Base-by-base conservation (phyloP, 306 rosid genomes). In the Corylus americana region DNA sequence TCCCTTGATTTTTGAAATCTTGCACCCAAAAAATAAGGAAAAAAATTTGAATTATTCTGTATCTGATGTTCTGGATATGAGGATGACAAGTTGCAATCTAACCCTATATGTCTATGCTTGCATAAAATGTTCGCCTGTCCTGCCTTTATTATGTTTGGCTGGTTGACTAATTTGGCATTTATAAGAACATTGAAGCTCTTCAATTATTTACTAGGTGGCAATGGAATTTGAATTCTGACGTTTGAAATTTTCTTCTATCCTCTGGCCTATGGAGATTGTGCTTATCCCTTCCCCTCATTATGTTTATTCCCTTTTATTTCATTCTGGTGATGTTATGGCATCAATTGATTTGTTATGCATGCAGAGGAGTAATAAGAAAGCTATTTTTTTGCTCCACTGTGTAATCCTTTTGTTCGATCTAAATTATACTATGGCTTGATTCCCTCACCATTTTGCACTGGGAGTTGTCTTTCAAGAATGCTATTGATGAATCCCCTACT, bases 401-500 rank as follows among this genome's bases (percentile, higher is more conserved):
- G 50, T 71, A 11, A n/a, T 13, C 37, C 10, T 45, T 13, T 48
- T 58, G 20, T 22, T 20, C 29, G 67, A 31, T 47, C 57, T 25
- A 18, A 49, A 25, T 4, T 8, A 2, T 73, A 35, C 17, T 29
- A 11, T 31, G 57, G 72, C 74, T 74, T 55, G 74, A 16, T 70
- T 54, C 27, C 37, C 55, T 71, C 64, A 29, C 72, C 71, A 55
- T 79, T 62, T 79, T 72, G 51, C 72, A 73, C 74, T 55, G 77
- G 18, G 76, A 45, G 44, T 74, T 48, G 54, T 18, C 22, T 76
- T 73, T 45, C 73, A 55, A 45, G 71, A 81, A 37, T 75, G 51
- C 61, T 85, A 82, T 80, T 86, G 77, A 82, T 83, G 78, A 71
- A 58, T 80, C 87, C 75, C 77, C 69, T 83, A 75, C 80, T 49